These are phyloP conservation scores for Trichocomaceae sp. DNA, from an alignment of 2,329 filamentous ascomycete species.

Conservation along the genomic window DNA sequence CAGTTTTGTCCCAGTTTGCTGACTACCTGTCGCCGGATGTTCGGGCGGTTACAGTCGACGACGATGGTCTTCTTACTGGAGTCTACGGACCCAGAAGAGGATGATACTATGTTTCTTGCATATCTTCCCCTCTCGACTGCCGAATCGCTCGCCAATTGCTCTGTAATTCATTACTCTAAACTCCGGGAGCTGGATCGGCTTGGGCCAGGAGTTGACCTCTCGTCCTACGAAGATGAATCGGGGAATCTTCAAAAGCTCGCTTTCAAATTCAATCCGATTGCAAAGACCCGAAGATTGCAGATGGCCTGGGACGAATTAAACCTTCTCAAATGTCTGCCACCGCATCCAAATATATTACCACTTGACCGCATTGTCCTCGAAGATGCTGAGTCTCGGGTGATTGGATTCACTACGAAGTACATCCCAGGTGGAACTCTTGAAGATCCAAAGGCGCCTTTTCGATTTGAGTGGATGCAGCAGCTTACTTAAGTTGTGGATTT, in stretches of 20 bases:
- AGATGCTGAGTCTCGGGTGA: conserved; percentile 19
- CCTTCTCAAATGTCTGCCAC: conserved; percentile 20
- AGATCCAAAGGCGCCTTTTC: conserved; percentile 18
- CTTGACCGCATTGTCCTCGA: conserved; percentile 24
- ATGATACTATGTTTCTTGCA: conserved; percentile 16
- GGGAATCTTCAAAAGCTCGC: conserved; percentile 13
- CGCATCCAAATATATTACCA: conserved; percentile 25
- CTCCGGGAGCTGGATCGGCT: conserved; percentile 17
- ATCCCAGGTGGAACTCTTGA: conserved; percentile 22
- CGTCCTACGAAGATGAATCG: conserved; percentile 16
- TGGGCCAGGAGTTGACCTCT: conserved; percentile 16
- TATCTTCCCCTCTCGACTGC: conserved; percentile 16
- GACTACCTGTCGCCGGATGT: conserved; percentile 19
- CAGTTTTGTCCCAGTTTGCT: conserved; percentile 15
- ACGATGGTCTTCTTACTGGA: conserved; percentile 17
- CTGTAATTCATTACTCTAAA: conserved; percentile 16
- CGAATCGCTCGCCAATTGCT: conserved; percentile 13
- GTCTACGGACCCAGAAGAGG: conserved; percentile 18
- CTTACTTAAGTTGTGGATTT: conserved; percentile 22
- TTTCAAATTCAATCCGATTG: conserved; percentile 19
- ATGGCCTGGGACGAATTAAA: conserved; percentile 25
- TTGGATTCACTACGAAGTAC: conserved; percentile 25
- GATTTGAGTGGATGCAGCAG: conserved; percentile 22
- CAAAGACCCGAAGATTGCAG: conserved; percentile 13
- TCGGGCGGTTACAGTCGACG: conserved; percentile 16